Conservation (phyloP, 805 yeast genomes). For the Candida piceae region DNA sequence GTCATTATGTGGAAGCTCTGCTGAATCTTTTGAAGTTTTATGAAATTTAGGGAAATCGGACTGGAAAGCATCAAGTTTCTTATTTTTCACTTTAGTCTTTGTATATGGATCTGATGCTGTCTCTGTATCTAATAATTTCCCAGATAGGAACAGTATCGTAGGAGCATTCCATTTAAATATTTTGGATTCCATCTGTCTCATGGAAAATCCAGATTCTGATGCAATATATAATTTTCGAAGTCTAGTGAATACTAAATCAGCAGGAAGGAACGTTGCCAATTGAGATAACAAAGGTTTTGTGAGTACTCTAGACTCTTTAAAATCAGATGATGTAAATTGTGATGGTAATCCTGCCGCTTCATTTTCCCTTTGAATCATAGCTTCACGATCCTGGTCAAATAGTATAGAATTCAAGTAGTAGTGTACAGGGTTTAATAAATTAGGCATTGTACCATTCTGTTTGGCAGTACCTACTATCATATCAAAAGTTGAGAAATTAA, state of each 20-base stretch:
- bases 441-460: conserved; percentile 32
- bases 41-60: conserved; percentile 42
- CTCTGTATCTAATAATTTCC: conserved; percentile 45
- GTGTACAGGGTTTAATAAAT: conserved; percentile 40
- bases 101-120: too few relatives aligned
- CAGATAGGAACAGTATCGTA: conserved; percentile 64
- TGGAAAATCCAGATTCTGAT: conserved; percentile 76
- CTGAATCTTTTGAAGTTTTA: conserved; percentile 12
- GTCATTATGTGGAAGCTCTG: conserved; percentile 11
- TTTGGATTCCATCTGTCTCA: conserved; percentile 78
- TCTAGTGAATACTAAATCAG: conserved; percentile 39
- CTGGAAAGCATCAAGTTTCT: conserved; percentile 47
- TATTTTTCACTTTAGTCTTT: conserved; percentile 28
- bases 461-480: conserved; percentile 21
- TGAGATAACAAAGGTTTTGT: conserved; percentile 33
- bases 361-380: too few relatives aligned
- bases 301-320: conserved; percentile 33
- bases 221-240: conserved; percentile 66
- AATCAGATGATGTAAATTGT: too few relatives aligned
- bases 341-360: too few relatives aligned
- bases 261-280: conserved; percentile 33
- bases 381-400: too few relatives aligned
- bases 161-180: conserved; percentile 91
- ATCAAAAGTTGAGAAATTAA: conserved; percentile 32
- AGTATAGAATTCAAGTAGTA: conserved; percentile 40